Percentiles rank a stretch among this genome's conserved stretches.
Evolutionary conservation across 2,329 filamentous ascomycete species (phyloP).

Genomic region (Verruconis gallopava): DNA sequence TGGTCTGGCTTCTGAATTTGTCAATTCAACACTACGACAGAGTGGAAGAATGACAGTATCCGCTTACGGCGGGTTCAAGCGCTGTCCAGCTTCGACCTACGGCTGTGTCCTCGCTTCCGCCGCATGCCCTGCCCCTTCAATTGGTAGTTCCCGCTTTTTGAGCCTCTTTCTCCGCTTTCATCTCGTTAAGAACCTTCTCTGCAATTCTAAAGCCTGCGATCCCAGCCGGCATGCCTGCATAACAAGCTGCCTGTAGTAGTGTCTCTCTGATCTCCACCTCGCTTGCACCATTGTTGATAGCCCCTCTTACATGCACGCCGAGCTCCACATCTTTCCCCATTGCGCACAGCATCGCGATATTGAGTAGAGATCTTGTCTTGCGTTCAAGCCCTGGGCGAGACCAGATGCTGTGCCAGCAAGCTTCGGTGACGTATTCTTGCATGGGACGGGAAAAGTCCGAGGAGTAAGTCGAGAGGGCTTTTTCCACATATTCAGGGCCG

Average conservation of each 20-base stretch:
- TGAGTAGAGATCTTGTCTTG: constrained; percentile 48
- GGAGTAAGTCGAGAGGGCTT: constrained; percentile 41
- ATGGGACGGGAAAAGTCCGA: constrained; percentile 47
- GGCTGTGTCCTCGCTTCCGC: neutral
- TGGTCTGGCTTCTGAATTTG: no score
- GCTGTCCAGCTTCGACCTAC: constrained; percentile 2
- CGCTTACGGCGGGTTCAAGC: constrained; percentile 1
- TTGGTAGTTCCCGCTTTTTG: neutral
- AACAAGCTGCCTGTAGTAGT: constrained; percentile 36
- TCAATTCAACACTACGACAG: no score
- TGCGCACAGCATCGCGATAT: constrained; percentile 52
- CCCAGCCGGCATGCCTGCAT: constrained; percentile 42
- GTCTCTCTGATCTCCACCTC: constrained; percentile 52
- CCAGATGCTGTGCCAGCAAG: constrained; percentile 53
- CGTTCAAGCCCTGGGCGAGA: constrained; percentile 47
- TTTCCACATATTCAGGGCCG: constrained; percentile 48
- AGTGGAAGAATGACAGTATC: no score
- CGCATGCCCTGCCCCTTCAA: neutral
- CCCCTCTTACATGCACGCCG: constrained; percentile 48
- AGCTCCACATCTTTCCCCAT: constrained; percentile 48
- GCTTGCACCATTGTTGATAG: constrained; percentile 47
- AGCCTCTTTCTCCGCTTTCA: constrained; percentile 29
- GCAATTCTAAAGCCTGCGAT: constrained; percentile 42
- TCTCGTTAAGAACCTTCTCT: constrained; percentile 38
- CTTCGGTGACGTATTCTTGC: constrained; percentile 45